Percentiles rank a stretch among this genome's conserved stretches.
phyloP scores from a whole-genome alignment of 495 filamentous ascomycete species.

The Neurospora sublineolata region DNA sequence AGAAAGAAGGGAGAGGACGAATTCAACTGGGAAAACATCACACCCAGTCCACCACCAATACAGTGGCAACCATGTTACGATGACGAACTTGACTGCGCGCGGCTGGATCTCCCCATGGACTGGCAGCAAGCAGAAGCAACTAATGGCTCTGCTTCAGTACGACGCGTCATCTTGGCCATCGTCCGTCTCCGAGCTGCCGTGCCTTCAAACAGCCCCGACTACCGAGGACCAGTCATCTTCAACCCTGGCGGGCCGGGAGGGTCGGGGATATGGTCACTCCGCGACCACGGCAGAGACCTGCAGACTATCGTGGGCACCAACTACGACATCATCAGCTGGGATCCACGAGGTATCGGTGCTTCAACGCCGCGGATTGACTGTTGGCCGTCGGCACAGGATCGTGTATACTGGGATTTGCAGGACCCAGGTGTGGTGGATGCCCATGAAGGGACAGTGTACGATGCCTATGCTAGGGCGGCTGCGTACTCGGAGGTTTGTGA shows the following conservation, averaged over 20 bases:
- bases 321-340: constrained; percentile 39
- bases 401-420: constrained; percentile 26
- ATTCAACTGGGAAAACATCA: constrained; percentile 22
- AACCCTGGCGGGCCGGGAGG: constrained; percentile 45
- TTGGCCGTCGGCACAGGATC: constrained; percentile 25
- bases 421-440: constrained; percentile 28
- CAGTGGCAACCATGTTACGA: constrained; percentile 25
- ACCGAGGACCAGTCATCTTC: constrained; percentile 38
- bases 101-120: constrained; percentile 36
- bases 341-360: constrained; percentile 36
- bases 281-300: constrained; percentile 23
- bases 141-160: neutral
- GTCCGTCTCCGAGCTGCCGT: constrained; percentile 33
- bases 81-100: constrained; percentile 27
- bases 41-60: constrained; percentile 18
- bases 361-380: constrained; percentile 34
- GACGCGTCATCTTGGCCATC: constrained; percentile 30
- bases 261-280: constrained; percentile 31
- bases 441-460: constrained; percentile 28
- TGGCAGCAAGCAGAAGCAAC: constrained; percentile 17
- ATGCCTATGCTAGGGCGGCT: constrained; percentile 27
- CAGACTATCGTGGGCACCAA: constrained; percentile 38
- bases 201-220: constrained; percentile 12
- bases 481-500: constrained; percentile 28
- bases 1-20: neutral